A percentile compares a stretch with the other conserved stretches of the same genome.
These are phyloP conservation scores for Kokia cookei DNA, from an alignment of 441 rosid species.

Conservation along the genomic window DNA sequence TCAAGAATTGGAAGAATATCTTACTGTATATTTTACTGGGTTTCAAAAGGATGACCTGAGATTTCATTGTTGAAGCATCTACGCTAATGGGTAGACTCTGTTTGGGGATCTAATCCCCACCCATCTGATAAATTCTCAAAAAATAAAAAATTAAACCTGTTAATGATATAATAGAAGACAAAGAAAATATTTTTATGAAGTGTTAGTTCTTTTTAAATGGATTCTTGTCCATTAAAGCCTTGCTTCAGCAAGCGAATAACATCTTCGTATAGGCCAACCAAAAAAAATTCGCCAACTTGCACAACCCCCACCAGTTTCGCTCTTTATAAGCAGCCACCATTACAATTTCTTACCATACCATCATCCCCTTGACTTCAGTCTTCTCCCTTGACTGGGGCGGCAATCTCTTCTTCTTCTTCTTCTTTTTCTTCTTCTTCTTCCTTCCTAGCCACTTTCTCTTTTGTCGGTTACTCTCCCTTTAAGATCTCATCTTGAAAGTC, in stretches of 20 bases:
- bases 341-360: constrained; percentile 28
- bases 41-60: constrained; percentile 5
- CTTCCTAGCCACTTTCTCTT: constrained; percentile 9
- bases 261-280: constrained; percentile 5
- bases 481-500: neutral
- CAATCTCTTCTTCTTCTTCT: neutral
- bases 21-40: constrained; percentile 20
- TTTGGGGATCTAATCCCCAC: constrained; percentile 47
- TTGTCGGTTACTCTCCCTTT: constrained; percentile 3
- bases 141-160: constrained; percentile 9
- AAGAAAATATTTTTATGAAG: constrained; percentile 22
- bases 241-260: constrained; percentile 31
- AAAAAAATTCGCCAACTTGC: constrained; percentile 47
- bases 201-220: constrained; percentile 17
- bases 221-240: constrained; percentile 13
- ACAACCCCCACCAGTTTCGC: constrained; percentile 25
- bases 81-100: constrained; percentile 14
- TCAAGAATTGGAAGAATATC: constrained; percentile 18
- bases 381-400: constrained; percentile 23
- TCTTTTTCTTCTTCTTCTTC: neutral
- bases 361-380: neutral
- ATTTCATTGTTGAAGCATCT: constrained; percentile 26
- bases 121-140: constrained; percentile 26
- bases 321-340: constrained; percentile 48
- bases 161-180: constrained; percentile 28